Evolutionary conservation across 805 yeast species (phyloP), one percentile per base, ranked within the genome.

Genomic region (Schwanniomyces occidentalis): DNA sequence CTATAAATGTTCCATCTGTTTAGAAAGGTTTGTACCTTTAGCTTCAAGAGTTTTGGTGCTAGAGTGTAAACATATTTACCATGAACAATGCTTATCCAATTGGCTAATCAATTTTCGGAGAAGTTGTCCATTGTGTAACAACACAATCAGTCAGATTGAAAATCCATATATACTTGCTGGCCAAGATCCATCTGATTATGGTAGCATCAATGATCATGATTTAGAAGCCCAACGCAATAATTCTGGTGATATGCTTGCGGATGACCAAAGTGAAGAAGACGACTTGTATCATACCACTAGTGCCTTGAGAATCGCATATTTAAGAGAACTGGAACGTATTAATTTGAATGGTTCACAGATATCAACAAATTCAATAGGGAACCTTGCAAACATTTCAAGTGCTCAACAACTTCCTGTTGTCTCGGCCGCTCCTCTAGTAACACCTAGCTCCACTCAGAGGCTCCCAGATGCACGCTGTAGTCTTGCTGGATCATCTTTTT

Each of bases 1-100:
- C 1, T 73, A 63, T 42, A 79, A 76, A 52, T 80, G 85, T 49
- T 73, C 77, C 16, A 78, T 80, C 16, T 80, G 85, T 45, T 63
- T 80, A 26, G 83, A 74, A 29, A 71, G 65, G 41, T 79, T 73
- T 46, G 55, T 60, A 8, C 70, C 72, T 10, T 67, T 76, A 20
- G 61, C 58, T 36, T 63, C 75, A 15, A 59, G 63, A 30, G 76
- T 80, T 13, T 62, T 78, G 58, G 61, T 70, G 15, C 61, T 80
- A 31, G 79, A 78, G 6, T 80, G 85, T 50, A 72, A 73, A 33
- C 85, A 80, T 52, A 75, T 78, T 42, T 80, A 70, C 56, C 85
- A 80, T 49, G 71, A 70, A 27, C 61, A 59, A 16, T 80, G 85
- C 50, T 69, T 80, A 32, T 62, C 78, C 16, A 76, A 75, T 39